Percentiles rank a stretch among this genome's conserved stretches.
Evolutionary conservation across 345 rosid genomes (phyloP).

Genomic region (Carallia brachiata): DNA sequence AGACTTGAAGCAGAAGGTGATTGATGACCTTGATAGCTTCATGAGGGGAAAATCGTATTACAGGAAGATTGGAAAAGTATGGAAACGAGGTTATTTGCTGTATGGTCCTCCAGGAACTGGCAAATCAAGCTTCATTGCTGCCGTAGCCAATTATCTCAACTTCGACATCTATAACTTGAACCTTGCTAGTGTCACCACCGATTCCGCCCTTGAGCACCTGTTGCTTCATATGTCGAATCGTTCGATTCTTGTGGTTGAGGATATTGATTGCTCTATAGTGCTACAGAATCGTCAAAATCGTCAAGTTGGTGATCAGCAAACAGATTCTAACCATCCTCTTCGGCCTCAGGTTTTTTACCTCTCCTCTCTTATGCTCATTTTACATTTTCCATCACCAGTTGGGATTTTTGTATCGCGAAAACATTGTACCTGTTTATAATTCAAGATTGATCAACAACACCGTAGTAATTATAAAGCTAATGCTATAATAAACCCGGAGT

Average conservation of each 20-base stretch:
- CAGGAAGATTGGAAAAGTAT: constrained; percentile 30
- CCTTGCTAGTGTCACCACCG: constrained; percentile 25
- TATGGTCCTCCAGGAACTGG: constrained; percentile 46
- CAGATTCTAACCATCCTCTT: not conserved
- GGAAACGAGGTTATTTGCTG: constrained; percentile 39
- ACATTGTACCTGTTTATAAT: too few species aligned
- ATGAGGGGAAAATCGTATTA: constrained; percentile 26
- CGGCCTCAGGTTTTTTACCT: constrained; percentile 8
- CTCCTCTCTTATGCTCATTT: not conserved
- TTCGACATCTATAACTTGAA: constrained; percentile 41
- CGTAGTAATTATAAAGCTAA: too few species aligned
- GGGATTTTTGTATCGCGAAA: too few species aligned
- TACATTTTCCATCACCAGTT: too few species aligned
- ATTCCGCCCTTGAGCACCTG: constrained; percentile 30
- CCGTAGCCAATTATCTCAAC: constrained; percentile 40
- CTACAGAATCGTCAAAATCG: constrained; percentile 37
- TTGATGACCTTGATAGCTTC: constrained; percentile 38
- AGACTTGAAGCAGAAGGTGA: constrained; percentile 20
- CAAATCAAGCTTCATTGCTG: constrained; percentile 46
- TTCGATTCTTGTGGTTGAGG: constrained; percentile 48
- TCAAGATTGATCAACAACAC: too few species aligned
- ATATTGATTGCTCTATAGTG: constrained; percentile 44
- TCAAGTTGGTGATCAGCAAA: constrained; percentile 4
- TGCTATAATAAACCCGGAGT: too few species aligned
- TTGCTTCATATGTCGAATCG: constrained; percentile 41